Evolutionary conservation across 2,329 filamentous ascomycete genomes (phyloP), one percentile per base, ranked within the genome.

Genomic region (Paraconiothyrium brasiliense): DNA sequence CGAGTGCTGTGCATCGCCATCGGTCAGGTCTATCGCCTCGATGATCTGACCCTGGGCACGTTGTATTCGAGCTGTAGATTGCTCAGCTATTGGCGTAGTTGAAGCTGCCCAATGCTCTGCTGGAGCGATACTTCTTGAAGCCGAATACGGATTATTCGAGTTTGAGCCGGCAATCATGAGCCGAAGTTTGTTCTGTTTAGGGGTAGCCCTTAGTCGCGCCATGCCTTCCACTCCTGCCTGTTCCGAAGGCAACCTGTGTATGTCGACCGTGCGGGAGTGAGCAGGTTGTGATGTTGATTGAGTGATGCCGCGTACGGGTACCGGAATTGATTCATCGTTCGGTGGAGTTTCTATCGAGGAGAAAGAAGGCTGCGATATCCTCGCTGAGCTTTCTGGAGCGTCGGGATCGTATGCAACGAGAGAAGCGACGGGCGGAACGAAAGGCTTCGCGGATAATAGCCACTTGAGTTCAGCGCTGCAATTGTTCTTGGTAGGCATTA

Each of bases 401-500:
- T 72, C 59, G n/a, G 72, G 67, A 49, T 71, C 68, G 65, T 75
- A 78, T 54, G 65, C 60, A 65, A 74, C 65, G 57, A 72, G 62
- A 34, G 75, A 68, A 54, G 62, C 57, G 46, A 71, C 67, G 47
- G 73, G 68, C n/a, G 82, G 81, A 51, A 83, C 62, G 65, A 81
- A 81, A 46, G 82, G 81, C 70, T 80, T 83, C 62, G 76, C 75
- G 64, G 70, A 71, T 59, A 83, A 70, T 72, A 85, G 76, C 83
- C 83, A 85, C 63, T 76, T 75, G 63, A 85, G 74, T 67, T 85
- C 82, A 70, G 79, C 78, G 62, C 71, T 74, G 63, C 84, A 73
- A 66, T 85, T 85, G 72, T 84, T 78, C 67, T 72, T 71, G 41
- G 61, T 68, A 78, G 82, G 83, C 82, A 84, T 84, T 57, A 73